phyloP scores from a whole-genome alignment of 306 rosid species.

The Ormosia semicastrata region DNA sequence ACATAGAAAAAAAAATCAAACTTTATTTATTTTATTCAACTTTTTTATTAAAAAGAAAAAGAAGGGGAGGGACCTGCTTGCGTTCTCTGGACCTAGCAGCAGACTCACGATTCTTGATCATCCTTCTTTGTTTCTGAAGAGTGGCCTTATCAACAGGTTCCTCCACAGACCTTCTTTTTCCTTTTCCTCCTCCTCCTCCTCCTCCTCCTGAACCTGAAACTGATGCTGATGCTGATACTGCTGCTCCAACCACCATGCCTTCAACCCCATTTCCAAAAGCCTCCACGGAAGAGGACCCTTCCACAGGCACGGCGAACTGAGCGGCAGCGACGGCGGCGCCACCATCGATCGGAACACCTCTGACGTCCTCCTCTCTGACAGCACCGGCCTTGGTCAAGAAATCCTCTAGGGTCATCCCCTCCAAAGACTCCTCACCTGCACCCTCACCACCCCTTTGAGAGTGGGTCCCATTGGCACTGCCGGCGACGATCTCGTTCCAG shows the following conservation, averaged over 20 bases:
- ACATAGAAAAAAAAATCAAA: neutral
- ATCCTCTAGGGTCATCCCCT: slow-evolving; percentile 65
- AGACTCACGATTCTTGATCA: slow-evolving; percentile 92
- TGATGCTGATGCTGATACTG: neutral
- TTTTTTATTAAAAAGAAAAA: neutral
- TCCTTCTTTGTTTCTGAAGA: slow-evolving; percentile 73
- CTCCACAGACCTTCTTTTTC: slow-evolving; percentile 64
- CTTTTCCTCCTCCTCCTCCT: slow-evolving; percentile 22
- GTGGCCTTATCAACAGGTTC: slow-evolving; percentile 78
- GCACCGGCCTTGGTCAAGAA: slow-evolving; percentile 58
- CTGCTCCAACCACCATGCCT: slow-evolving; percentile 2
- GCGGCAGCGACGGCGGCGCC: neutral
- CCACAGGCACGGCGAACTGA: slow-evolving; percentile 33
- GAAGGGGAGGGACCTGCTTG: slow-evolving; percentile 55
- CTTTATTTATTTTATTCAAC: neutral
- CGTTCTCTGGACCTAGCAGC: slow-evolving; percentile 96
- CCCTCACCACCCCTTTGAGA: neutral
- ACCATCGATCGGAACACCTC: neutral
- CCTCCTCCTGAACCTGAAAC: too few relatives aligned
- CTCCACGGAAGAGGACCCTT: neutral
- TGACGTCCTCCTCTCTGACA: slow-evolving; percentile 56
- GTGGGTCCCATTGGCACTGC: neutral
- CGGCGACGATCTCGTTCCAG: slow-evolving; percentile 66
- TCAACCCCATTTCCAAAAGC: slow-evolving; percentile 41
- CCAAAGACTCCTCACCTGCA: neutral